Evolutionary conservation across 1,139 yeast species (phyloP).

Genomic region (Suhomyces kunorum): DNA sequence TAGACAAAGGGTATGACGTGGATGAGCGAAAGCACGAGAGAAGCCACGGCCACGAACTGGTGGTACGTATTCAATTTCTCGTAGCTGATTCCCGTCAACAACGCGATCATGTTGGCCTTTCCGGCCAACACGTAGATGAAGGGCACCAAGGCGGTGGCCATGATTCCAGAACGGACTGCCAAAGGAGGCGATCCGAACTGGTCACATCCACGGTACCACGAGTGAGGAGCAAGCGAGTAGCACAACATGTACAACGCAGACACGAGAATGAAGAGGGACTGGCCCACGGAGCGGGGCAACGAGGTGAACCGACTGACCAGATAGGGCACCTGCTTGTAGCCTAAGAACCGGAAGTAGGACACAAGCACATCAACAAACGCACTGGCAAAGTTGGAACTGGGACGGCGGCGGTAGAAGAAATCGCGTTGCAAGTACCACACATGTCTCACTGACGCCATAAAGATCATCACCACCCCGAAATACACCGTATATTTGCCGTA

Average conservation of each 20-base stretch:
- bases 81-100: constrained; percentile 56
- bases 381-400: constrained; percentile 13
- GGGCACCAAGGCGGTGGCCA: constrained; percentile 56
- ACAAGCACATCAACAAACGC: constrained; percentile 31
- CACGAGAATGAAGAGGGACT: constrained; percentile 39
- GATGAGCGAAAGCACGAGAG: constrained; percentile 50
- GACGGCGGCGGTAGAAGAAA: constrained; percentile 24
- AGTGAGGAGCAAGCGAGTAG: constrained; percentile 51
- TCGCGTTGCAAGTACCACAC: constrained; percentile 39
- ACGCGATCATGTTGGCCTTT: constrained; percentile 51
- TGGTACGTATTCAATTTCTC: constrained; percentile 56
- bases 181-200: constrained; percentile 71
- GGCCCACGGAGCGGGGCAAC: constrained; percentile 54
- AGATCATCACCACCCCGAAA: constrained; percentile 42
- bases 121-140: constrained; percentile 54
- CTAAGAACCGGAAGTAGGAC: constrained; percentile 47
- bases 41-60: constrained; percentile 49
- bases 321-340: constrained; percentile 51
- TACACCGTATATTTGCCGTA: constrained; percentile 52
- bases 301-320: constrained; percentile 40
- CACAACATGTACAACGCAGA: constrained; percentile 49
- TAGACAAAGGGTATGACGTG: constrained; percentile 57
- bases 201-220: constrained; percentile 55
- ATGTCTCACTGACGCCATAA: constrained; percentile 42
- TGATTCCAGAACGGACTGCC: constrained; percentile 54